Evolutionary conservation across 768 basidiomycete genomes (phyloP).

Genomic region (Cystofilobasidium bisporidii): DNA sequence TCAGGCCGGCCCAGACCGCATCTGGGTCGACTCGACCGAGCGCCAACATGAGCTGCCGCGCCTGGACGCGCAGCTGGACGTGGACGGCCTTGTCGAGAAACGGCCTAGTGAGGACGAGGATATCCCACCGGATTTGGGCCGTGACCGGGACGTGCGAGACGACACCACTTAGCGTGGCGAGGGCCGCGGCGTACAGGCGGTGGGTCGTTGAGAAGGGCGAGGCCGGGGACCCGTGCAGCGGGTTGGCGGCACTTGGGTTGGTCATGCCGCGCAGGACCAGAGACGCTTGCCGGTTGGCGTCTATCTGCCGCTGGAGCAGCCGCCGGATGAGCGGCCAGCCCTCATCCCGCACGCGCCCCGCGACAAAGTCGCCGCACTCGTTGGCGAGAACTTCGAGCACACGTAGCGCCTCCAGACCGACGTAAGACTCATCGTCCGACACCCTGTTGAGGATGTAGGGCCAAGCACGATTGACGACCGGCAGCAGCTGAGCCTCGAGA

Average conservation of each 20-base stretch:
- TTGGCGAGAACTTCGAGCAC: slow-evolving; percentile 62
- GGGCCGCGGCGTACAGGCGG: slow-evolving; percentile 63
- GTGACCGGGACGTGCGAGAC: slow-evolving; percentile 56
- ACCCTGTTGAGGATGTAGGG: slow-evolving; percentile 84
- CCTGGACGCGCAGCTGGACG: slow-evolving; percentile 61
- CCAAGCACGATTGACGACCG: slow-evolving; percentile 81
- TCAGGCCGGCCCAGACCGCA: slow-evolving; percentile 55
- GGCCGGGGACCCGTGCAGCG: not conserved
- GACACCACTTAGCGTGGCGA: slow-evolving; percentile 63
- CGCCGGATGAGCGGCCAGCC: slow-evolving; percentile 74
- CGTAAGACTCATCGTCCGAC: slow-evolving; percentile 54
- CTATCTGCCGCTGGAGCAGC: slow-evolving; percentile 54
- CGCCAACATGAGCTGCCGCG: slow-evolving; percentile 55
- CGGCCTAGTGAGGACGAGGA: slow-evolving; percentile 61
- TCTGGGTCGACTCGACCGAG: slow-evolving; percentile 60
- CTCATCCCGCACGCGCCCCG: slow-evolving; percentile 74
- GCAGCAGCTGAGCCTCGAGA: slow-evolving; percentile 63
- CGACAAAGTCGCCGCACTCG: slow-evolving; percentile 77
- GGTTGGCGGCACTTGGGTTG: slow-evolving; percentile 33
- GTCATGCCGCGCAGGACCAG: slow-evolving; percentile 54
- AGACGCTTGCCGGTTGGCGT: slow-evolving; percentile 58
- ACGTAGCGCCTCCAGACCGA: slow-evolving; percentile 63
- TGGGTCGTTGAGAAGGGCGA: slow-evolving; percentile 44
- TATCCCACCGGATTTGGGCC: slow-evolving; percentile 69
- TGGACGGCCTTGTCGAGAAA: slow-evolving; percentile 62